These are phyloP conservation scores for Pichia ethanolica DNA, from an alignment of 805 yeast genomes.

Conservation along the genomic window DNA sequence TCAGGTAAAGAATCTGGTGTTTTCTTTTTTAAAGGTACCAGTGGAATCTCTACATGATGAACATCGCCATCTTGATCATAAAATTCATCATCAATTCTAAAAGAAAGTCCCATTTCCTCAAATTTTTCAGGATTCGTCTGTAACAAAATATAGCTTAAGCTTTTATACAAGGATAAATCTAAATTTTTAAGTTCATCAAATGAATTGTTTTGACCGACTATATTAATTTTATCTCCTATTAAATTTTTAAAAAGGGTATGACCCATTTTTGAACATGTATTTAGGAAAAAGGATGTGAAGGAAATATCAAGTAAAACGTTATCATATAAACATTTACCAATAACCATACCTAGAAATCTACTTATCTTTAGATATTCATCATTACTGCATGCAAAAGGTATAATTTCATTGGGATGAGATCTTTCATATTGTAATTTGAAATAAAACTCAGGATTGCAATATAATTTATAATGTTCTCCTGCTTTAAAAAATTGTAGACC, in stretches of 20 bases:
- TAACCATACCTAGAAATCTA: conserved; percentile 68
- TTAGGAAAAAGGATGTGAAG: conserved; percentile 81
- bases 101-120: conserved; percentile 53
- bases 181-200: conserved; percentile 72
- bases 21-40: conserved; percentile 53
- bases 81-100: conserved; percentile 50
- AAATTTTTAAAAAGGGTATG: conserved; percentile 22
- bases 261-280: conserved; percentile 40
- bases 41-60: conserved; percentile 39
- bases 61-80: conserved; percentile 18
- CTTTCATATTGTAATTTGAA: conserved; percentile 22
- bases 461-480: conserved; percentile 50
- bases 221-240: conserved; percentile 13
- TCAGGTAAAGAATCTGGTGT: conserved; percentile 10
- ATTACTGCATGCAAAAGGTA: conserved; percentile 20
- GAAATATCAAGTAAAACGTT: conserved; percentile 71
- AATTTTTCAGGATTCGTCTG: conserved; percentile 48
- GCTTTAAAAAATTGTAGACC: conserved; percentile 33
- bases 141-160: conserved; percentile 52
- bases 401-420: conserved; percentile 21
- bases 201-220: conserved; percentile 39
- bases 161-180: conserved; percentile 60
- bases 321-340: conserved; percentile 87
- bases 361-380: conserved; percentile 25
- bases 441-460: conserved; percentile 56